These are phyloP conservation scores for Neobulgaria alba DNA, from an alignment of 2,329 filamentous ascomycete genomes.

Conservation along the genomic window DNA sequence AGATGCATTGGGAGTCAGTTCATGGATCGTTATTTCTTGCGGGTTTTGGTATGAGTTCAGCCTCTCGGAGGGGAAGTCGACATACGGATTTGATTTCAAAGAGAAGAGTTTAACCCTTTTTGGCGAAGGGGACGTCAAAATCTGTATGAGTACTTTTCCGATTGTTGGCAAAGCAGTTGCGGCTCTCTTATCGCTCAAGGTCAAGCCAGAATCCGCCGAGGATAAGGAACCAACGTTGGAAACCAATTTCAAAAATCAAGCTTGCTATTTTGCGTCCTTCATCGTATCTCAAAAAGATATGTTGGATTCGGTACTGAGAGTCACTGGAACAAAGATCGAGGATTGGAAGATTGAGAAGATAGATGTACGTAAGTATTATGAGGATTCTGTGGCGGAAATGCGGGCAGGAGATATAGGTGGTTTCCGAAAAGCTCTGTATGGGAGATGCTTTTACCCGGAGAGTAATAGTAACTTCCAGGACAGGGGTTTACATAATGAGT, in stretches of 20 bases:
- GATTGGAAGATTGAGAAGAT: conserved; percentile 17
- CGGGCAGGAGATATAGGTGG: conserved; percentile 9
- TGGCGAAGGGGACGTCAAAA: conserved; percentile 41
- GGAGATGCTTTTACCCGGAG: conserved; percentile 12
- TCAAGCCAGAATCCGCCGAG: conserved; percentile 30
- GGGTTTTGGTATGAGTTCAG: conserved; percentile 49
- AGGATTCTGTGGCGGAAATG: conserved; percentile 10
- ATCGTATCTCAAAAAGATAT: conserved; percentile 42
- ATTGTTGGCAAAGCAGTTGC: conserved; percentile 48
- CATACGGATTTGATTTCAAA: conserved; percentile 42
- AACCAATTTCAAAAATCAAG: conserved; percentile 33
- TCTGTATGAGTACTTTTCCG: conserved; percentile 39
- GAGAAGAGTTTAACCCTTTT: conserved; percentile 37
- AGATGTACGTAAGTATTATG: conserved; percentile 5
- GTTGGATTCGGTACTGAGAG: conserved; percentile 26
- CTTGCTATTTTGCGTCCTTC: conserved; percentile 37
- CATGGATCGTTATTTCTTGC: conserved; percentile 34
- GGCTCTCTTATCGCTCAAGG: conserved; percentile 35
- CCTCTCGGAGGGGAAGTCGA: conserved; percentile 28
- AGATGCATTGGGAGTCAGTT: conserved; percentile 29
- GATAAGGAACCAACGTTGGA: conserved; percentile 28
- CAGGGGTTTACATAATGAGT: conserved; percentile 8
- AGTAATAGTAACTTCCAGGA: conserved; percentile 12
- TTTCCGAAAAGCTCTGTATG: conserved; percentile 14
- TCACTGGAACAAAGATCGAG: conserved; percentile 10